Evolutionary conservation across 257 asterid genomes (phyloP).

Genomic region (Catharanthus roseus): DNA sequence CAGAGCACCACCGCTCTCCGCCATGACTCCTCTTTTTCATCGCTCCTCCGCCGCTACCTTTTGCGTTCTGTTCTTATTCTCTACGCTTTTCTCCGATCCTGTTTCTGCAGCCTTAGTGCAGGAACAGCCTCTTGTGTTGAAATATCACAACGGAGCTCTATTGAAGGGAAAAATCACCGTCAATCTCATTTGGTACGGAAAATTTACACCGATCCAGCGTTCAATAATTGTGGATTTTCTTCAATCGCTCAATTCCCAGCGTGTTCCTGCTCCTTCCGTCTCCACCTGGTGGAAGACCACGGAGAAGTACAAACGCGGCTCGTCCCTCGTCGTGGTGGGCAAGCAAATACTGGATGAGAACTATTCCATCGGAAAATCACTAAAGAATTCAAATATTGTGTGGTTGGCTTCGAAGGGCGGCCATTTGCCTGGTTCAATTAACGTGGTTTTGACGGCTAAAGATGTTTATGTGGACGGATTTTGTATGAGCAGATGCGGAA

Average conservation of each 20-base stretch:
- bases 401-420: constrained; percentile 64
- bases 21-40: background rate
- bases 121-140: constrained; percentile 30
- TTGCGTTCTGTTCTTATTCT: background rate
- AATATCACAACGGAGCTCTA: constrained; percentile 36
- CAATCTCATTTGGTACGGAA: constrained; percentile 46
- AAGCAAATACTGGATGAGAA: constrained; percentile 52
- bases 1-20: background rate
- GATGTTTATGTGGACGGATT: constrained; percentile 70
- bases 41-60: background rate
- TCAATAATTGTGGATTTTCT: constrained; percentile 34
- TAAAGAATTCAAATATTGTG: constrained; percentile 40
- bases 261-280: constrained; percentile 7
- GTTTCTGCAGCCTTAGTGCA: constrained; percentile 24
- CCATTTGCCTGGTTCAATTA: constrained; percentile 32
- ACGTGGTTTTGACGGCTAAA: constrained; percentile 64
- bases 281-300: constrained; percentile 42
- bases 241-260: constrained; percentile 23
- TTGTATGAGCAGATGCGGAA: constrained; percentile 64
- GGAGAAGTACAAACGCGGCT: constrained; percentile 37
- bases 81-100: background rate
- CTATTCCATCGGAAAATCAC: constrained; percentile 47
- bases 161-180: constrained; percentile 34
- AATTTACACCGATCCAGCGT: constrained; percentile 33
- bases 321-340: constrained; percentile 35